Evolutionary conservation across 1,284 basidiomycete genomes (phyloP).

Genomic region (Marasmius fiardii): DNA sequence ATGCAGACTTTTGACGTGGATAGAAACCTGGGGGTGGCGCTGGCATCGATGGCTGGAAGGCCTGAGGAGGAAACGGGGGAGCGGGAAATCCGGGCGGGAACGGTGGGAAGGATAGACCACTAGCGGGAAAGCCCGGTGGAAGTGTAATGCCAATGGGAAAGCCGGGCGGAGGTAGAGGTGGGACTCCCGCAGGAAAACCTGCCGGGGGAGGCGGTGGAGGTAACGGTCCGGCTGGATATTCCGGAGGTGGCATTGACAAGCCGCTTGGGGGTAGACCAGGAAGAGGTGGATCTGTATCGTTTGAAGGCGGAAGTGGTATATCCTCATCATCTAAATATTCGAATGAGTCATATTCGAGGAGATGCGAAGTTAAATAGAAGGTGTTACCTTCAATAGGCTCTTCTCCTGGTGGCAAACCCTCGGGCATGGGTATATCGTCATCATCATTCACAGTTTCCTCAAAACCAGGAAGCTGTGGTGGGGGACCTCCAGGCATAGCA

Average conservation of each 20-base stretch:
- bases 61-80: conserved; percentile 23
- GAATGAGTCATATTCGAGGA: background rate
- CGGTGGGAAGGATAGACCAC: conserved; percentile 28
- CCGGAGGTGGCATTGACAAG: conserved; percentile 13
- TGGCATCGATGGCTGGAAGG: conserved; percentile 29
- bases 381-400: conserved; percentile 10
- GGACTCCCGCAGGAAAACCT: conserved; percentile 19
- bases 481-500: conserved; percentile 71
- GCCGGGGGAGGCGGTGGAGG: conserved; percentile 16
- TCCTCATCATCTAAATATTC: conserved; percentile 1
- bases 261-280: conserved; percentile 19
- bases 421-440: conserved; percentile 86
- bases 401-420: conserved; percentile 65
- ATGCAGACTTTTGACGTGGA: conserved; percentile 42
- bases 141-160: conserved; percentile 20
- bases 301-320: conserved; percentile 11
- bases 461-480: conserved; percentile 56
- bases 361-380: too few species aligned
- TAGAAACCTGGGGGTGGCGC: conserved; percentile 61
- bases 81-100: conserved; percentile 20
- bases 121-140: conserved; percentile 31
- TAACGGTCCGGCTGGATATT: conserved; percentile 5
- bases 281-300: conserved; percentile 13
- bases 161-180: conserved; percentile 25
- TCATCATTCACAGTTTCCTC: conserved; percentile 52